A percentile compares a stretch with the other conserved stretches of the same genome.
These are phyloP conservation scores for Daldinia grandis DNA, from an alignment of 495 filamentous ascomycete genomes.

Conservation along the genomic window DNA sequence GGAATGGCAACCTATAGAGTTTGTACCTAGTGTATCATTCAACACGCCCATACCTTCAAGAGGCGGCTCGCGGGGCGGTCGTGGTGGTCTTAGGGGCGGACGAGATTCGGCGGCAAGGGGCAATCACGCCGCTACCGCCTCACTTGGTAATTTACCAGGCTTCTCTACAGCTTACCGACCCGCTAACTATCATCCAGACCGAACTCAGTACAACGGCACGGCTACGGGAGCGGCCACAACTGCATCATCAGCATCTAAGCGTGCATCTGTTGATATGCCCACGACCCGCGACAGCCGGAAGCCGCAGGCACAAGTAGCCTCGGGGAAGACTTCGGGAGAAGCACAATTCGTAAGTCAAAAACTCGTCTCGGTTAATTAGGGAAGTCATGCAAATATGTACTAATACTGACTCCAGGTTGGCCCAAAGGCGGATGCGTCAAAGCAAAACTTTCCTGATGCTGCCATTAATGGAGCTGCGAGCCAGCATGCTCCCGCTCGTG, in stretches of 20 bases:
- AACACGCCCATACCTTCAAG: conserved; percentile 76
- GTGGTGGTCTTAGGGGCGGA: conserved; percentile 64
- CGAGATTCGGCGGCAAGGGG: conserved; percentile 49
- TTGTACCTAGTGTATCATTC: conserved; percentile 82
- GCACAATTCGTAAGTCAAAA: conserved; percentile 33
- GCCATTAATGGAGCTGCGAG: conserved; percentile 17
- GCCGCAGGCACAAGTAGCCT: conserved; percentile 24
- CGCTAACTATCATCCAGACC: conserved; percentile 37
- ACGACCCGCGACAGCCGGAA: conserved; percentile 49
- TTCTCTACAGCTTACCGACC: not conserved
- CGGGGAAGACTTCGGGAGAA: conserved; percentile 31
- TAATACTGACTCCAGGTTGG: conserved; percentile 22
- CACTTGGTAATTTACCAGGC: conserved; percentile 23
- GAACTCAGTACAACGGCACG: conserved; percentile 32
- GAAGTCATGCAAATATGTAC: not conserved
- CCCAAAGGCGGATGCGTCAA: conserved; percentile 34
- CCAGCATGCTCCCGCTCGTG: conserved; percentile 11
- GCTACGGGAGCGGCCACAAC: conserved; percentile 21
- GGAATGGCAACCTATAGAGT: conserved; percentile 76
- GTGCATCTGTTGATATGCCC: conserved; percentile 56
- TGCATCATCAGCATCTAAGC: conserved; percentile 50
- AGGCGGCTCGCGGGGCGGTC: conserved; percentile 68
- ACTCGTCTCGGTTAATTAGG: not conserved
- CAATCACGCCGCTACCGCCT: conserved; percentile 37
- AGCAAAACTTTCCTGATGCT: conserved; percentile 29